phyloP scores from a whole-genome alignment of 768 basidiomycete genomes.

The Rhodosporidiobolus odoratus region DNA sequence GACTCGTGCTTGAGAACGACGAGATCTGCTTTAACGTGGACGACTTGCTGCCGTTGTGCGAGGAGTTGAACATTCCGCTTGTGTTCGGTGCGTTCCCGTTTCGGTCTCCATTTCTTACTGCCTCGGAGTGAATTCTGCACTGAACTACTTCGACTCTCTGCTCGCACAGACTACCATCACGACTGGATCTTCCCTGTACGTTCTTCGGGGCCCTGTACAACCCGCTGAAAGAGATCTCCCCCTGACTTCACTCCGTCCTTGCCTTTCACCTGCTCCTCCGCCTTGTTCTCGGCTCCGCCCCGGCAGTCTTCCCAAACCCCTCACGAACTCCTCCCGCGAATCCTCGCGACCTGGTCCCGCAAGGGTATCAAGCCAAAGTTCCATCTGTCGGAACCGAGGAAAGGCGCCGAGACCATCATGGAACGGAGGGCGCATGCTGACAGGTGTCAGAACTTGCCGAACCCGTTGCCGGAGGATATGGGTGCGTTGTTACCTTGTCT shows the following conservation, averaged over 20 bases:
- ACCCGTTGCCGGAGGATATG: slow-evolving; percentile 48
- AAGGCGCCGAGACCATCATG: slow-evolving; percentile 75
- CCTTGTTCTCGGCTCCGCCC: no score
- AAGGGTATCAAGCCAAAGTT: slow-evolving; percentile 85
- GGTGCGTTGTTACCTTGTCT: slow-evolving; percentile 31
- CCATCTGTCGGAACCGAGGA: slow-evolving; percentile 83
- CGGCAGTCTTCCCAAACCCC: slow-evolving; percentile 52
- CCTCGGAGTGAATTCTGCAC: neutral
- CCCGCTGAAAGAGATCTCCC: no score
- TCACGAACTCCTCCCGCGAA: slow-evolving; percentile 63
- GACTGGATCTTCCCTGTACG: slow-evolving; percentile 56
- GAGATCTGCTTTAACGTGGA: slow-evolving; percentile 89
- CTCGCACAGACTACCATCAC: slow-evolving; percentile 66
- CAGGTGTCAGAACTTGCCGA: slow-evolving; percentile 65
- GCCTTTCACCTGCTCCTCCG: neutral
- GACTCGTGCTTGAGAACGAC: slow-evolving; percentile 64
- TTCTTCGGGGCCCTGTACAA: no score
- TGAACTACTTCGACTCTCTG: neutral
- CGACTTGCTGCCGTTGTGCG: slow-evolving; percentile 78
- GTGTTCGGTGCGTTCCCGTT: slow-evolving; percentile 54
- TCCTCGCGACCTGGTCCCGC: slow-evolving; percentile 65
- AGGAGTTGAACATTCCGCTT: slow-evolving; percentile 70
- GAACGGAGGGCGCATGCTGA: slow-evolving; percentile 69
- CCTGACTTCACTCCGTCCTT: neutral
- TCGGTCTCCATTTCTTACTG: neutral